Percentiles rank a stretch among this genome's conserved stretches.
phyloP scores from a whole-genome alignment of 192 early-diverging fungal species.

The Backusella australiensis region DNA sequence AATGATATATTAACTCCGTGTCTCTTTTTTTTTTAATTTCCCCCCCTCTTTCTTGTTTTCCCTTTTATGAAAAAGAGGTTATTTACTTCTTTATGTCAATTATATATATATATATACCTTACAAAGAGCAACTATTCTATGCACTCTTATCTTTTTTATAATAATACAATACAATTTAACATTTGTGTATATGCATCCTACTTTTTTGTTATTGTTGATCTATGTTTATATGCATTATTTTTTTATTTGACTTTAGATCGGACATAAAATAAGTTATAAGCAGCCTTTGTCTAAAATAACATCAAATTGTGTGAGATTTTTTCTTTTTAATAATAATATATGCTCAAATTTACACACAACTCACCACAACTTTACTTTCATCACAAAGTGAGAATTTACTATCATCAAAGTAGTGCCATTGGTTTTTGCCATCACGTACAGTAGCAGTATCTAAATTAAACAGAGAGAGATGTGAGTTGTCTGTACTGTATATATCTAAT shows the following conservation, averaged over 20 bases:
- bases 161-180: background rate
- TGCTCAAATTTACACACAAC: slow-evolving; percentile 12
- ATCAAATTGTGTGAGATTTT: too few species aligned
- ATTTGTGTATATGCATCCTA: background rate
- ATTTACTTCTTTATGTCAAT: background rate
- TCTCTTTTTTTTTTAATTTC: background rate
- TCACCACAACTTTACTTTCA: slow-evolving; percentile 55
- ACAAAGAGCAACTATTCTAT: background rate
- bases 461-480: background rate
- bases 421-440: slow-evolving; percentile 57
- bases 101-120: background rate
- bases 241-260: slow-evolving; percentile 28
- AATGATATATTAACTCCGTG: background rate
- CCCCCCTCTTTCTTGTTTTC: background rate
- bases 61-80: background rate
- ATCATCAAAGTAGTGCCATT: slow-evolving; percentile 90
- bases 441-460: slow-evolving; percentile 53
- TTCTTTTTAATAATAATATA: too few species aligned
- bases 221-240: background rate
- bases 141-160: background rate
- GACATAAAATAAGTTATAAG: slow-evolving; percentile 62
- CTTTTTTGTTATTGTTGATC: background rate
- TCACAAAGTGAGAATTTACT: slow-evolving; percentile 60
- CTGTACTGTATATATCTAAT: slow-evolving; percentile 34
- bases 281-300: slow-evolving; percentile 41